Conservation (phyloP, 768 basidiomycete genomes). For the Postia placenta region DNA sequence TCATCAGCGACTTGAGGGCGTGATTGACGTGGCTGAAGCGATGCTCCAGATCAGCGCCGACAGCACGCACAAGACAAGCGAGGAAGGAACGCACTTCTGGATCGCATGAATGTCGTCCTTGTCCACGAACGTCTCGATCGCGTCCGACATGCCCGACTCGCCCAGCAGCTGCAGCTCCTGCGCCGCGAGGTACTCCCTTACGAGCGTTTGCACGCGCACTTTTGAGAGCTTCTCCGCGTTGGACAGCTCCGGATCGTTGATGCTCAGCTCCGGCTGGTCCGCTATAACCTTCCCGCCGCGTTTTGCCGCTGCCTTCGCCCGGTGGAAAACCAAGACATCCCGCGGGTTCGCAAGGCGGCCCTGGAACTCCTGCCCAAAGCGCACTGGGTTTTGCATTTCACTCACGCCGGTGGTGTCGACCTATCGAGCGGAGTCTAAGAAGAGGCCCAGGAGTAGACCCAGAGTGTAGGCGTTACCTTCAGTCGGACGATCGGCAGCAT, state of each 20-base stretch:
- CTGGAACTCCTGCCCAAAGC: constrained; percentile 94
- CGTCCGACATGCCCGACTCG: constrained; percentile 87
- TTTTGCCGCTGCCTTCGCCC: constrained; percentile 58
- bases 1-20: constrained; percentile 57
- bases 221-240: constrained; percentile 71
- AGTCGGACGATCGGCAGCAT: constrained; percentile 88
- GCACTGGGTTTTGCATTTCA: constrained; percentile 91
- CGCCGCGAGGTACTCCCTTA: constrained; percentile 85
- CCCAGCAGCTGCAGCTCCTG: constrained; percentile 91
- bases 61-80: background rate
- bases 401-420: constrained; percentile 89
- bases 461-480: constrained; percentile 41
- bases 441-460: background rate
- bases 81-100: constrained; percentile 52
- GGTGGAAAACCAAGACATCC: constrained; percentile 87
- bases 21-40: constrained; percentile 57
- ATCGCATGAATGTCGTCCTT: constrained; percentile 97
- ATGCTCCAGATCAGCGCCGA: background rate
- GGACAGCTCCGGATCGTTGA: constrained; percentile 66
- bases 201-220: constrained; percentile 83
- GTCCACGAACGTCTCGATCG: constrained; percentile 93
- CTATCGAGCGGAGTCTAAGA: constrained; percentile 26
- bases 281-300: constrained; percentile 53
- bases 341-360: constrained; percentile 90
- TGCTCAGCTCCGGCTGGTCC: constrained; percentile 75